Evolutionary conservation across 2,329 filamentous ascomycete genomes (phyloP).

Genomic region (Arthrobotrys entomopaga): DNA sequence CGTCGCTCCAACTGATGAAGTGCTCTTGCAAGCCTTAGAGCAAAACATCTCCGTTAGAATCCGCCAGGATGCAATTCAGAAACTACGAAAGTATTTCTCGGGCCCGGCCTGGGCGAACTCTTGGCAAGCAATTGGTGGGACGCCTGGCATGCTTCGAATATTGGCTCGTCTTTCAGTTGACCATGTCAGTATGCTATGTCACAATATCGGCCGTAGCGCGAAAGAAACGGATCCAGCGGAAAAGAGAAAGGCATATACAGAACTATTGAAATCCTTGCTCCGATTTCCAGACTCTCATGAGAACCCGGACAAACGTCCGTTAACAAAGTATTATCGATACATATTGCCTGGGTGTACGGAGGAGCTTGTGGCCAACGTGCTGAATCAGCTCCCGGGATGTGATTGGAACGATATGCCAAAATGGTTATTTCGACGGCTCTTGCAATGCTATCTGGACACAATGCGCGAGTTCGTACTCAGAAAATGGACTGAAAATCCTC

Average conservation of each 20-base stretch:
- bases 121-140: constrained; percentile 15
- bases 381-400: neutral
- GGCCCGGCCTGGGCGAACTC: neutral
- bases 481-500: neutral
- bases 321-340: constrained; percentile 1
- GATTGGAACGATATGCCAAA: neutral
- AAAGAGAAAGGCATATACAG: constrained; percentile 23
- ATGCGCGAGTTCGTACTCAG: neutral
- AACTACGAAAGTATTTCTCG: neutral
- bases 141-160: constrained; percentile 3
- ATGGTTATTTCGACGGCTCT: neutral
- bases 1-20: neutral
- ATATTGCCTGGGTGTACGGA: constrained; percentile 1
- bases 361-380: neutral
- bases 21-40: neutral
- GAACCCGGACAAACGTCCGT: constrained; percentile 11
- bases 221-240: constrained; percentile 5
- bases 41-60: constrained; percentile 4
- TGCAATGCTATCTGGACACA: neutral
- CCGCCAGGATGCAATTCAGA: neutral
- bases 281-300: neutral
- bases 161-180: neutral
- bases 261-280: constrained; percentile 9
- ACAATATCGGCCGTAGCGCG: neutral
- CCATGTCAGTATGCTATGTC: constrained; percentile 4